These are phyloP conservation scores for Plasmodium vinckei DNA, from an alignment of 169 alveolate genomes.

Conservation along the genomic window DNA sequence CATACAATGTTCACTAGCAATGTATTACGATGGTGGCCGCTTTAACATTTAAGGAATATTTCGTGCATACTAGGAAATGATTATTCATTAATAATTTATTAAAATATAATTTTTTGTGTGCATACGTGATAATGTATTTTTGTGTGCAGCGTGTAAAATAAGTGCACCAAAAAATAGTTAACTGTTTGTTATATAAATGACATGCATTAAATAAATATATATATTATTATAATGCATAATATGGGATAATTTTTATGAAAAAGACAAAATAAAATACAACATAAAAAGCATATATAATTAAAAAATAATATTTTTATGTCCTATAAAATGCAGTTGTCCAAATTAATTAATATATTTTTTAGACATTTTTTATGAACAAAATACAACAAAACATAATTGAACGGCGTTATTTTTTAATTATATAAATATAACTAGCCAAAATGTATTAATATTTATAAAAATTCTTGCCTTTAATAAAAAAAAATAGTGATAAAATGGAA, in stretches of 20 bases:
- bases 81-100: slow-evolving; percentile 32
- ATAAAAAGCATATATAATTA: slow-evolving; percentile 14
- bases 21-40: slow-evolving; percentile 31
- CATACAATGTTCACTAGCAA: slow-evolving; percentile 37
- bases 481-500: neutral
- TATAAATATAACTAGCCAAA: slow-evolving; percentile 33
- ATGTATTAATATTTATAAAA: slow-evolving; percentile 27
- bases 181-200: slow-evolving; percentile 13
- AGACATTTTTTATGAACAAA: slow-evolving; percentile 33
- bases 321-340: slow-evolving; percentile 70
- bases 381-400: slow-evolving; percentile 38
- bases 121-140: slow-evolving; percentile 19
- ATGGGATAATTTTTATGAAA: slow-evolving; percentile 12
- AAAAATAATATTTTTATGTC: slow-evolving; percentile 11
- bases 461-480: slow-evolving; percentile 18
- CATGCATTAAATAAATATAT: neutral
- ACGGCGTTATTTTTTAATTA: slow-evolving; percentile 11
- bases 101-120: slow-evolving; percentile 54
- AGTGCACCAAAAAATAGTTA: slow-evolving; percentile 70
- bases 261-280: slow-evolving; percentile 13
- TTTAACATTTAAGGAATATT: slow-evolving; percentile 24
- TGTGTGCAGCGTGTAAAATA: slow-evolving; percentile 73
- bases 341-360: slow-evolving; percentile 36
- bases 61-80: slow-evolving; percentile 41
- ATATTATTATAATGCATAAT: slow-evolving; percentile 7